These are phyloP conservation scores for Eimeria praecox DNA, from an alignment of 169 alveolate species.

Conservation along the genomic window DNA sequence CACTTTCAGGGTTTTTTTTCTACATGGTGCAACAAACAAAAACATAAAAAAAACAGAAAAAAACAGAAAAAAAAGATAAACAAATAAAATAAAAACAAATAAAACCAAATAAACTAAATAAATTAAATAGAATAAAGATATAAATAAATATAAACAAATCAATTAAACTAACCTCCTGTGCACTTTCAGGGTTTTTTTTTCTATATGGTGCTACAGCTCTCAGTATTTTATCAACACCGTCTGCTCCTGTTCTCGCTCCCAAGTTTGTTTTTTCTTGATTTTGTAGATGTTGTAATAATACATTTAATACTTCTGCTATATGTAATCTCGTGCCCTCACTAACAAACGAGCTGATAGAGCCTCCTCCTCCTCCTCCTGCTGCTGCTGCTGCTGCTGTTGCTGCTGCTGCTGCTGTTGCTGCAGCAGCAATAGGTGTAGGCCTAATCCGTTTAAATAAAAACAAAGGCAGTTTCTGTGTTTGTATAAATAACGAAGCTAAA, in stretches of 20 bases:
- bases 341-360: not conserved
- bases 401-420: slow-evolving; percentile 21
- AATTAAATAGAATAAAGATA: too few relatives aligned
- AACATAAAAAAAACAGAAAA: too few relatives aligned
- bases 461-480: slow-evolving; percentile 37
- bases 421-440: not conserved
- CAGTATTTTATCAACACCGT: slow-evolving; percentile 89
- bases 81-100: too few relatives aligned
- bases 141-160: too few relatives aligned
- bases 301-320: slow-evolving; percentile 87
- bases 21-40: slow-evolving; percentile 87
- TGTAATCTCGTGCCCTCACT: slow-evolving; percentile 73
- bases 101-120: too few relatives aligned
- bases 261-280: slow-evolving; percentile 74
- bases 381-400: not conserved
- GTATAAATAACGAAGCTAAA: not conserved
- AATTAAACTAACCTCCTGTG: slow-evolving; percentile 87
- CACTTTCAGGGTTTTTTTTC: slow-evolving; percentile 89
- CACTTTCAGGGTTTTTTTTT: slow-evolving; percentile 88
- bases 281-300: slow-evolving; percentile 87
- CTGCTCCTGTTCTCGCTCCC: slow-evolving; percentile 85
- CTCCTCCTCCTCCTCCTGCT: slow-evolving; percentile 16
- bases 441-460: slow-evolving; percentile 39
- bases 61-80: too few relatives aligned
- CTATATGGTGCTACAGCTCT: slow-evolving; percentile 88